Evolutionary conservation across 2,329 filamentous ascomycete species (phyloP), one percentile per base, ranked within the genome.

Genomic region (Trichoderma afroharzianum): DNA sequence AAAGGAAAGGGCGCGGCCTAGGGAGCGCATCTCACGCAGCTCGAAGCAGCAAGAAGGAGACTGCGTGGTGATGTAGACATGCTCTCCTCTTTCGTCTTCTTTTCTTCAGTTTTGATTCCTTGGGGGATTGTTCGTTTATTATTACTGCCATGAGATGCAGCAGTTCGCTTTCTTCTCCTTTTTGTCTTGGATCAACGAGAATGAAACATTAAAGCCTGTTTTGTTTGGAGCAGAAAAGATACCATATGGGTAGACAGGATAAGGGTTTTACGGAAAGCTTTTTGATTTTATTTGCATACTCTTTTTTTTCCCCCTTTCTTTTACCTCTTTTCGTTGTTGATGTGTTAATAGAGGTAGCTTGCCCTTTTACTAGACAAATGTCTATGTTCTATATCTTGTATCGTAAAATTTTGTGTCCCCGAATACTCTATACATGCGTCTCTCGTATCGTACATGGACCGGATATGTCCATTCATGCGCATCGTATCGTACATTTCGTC

Each of bases 21-120:
- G 93, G 69, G 93, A 95, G 77, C 90, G 91, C 70, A 89, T 98
- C 73, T 95, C 92, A 9, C 88, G 95, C 71, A 95, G 91, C 75
- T 93, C 70, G 92, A 92, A 91, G 80, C 92, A 95, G 79, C 93
- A 95, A 77, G 94, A 98, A 75, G 94, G 93, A 66, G 94, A 98
- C 74, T 98, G 95, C 81, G 84, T 87, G 68, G 85, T 97, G 64
- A 97, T 97, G 94, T 97, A 83, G 57, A 55, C 33, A 33, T 3
- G 32, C 15, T 24, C 33, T 47, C 43, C 28, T 11, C 36, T 15
- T n/a, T 12, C n/a, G n/a, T 33, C 28, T 50, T 11, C 30, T 50
- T 21, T 53, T 64, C 32, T 39, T 63, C 30, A 12, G n/a, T 11
- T 67, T 21, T 28, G 47, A 24, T 24, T 43, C 11, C n/a, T 50